Percentiles rank a stretch among this genome's conserved stretches.
Conservation (phyloP, 2,329 filamentous ascomycete species). For the Endocalyx cinctus region DNA sequence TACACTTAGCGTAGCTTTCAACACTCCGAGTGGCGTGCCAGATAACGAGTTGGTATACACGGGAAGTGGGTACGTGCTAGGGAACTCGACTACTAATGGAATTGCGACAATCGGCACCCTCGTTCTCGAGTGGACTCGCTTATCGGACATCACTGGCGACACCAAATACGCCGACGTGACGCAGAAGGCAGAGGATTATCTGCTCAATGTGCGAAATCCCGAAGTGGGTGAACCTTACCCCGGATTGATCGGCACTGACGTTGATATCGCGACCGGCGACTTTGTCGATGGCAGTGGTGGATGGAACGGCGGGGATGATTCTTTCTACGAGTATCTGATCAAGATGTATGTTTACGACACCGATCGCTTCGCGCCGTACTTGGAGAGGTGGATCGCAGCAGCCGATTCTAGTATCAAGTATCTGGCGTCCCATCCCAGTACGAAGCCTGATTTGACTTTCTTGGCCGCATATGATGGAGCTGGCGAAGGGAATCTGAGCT, state of each 20-base stretch:
- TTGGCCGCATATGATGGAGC: conserved; percentile 52
- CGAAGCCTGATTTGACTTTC: conserved; percentile 68
- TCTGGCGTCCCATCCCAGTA: conserved; percentile 63
- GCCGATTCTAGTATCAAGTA: conserved; percentile 71
- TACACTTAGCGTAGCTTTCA: conserved; percentile 70
- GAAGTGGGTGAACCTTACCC: conserved; percentile 65
- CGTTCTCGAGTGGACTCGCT: conserved; percentile 77
- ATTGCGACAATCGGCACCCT: conserved; percentile 74
- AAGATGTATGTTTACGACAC: conserved; percentile 86
- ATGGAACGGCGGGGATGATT: conserved; percentile 74
- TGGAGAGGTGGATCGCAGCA: conserved; percentile 69
- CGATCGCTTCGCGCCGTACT: conserved; percentile 57
- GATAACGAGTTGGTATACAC: conserved; percentile 62
- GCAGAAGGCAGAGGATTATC: conserved; percentile 63
- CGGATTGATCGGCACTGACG: conserved; percentile 65
- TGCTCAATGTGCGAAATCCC: conserved; percentile 60
- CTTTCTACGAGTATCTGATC: conserved; percentile 85
- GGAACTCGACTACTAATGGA: conserved; percentile 56
- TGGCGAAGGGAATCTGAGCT: conserved; percentile 28
- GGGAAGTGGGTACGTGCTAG: conserved; percentile 39
- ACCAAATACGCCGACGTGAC: conserved; percentile 60
- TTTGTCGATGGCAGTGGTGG: conserved; percentile 66
- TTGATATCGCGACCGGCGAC: conserved; percentile 60
- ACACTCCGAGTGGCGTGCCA: conserved; percentile 71
- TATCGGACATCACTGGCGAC: conserved; percentile 71